Evolutionary conservation across 176 grass and related monocot genomes (phyloP), one percentile per base, ranked within the genome.

Genomic region (Saccharum spontaneum): DNA sequence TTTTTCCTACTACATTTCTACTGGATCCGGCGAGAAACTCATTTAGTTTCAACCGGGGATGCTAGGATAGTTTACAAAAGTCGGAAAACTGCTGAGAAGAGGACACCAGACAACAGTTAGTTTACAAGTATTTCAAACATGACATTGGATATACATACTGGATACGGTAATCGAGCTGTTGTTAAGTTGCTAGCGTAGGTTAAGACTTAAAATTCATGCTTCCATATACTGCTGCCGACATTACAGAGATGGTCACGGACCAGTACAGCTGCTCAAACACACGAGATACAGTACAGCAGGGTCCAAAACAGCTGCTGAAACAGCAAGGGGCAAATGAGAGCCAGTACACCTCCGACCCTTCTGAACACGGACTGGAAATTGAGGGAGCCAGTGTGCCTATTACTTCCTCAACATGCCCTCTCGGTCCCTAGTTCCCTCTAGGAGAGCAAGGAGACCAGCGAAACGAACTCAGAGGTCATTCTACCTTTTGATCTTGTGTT

Each of bases 401-500:
- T 5, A 23, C 46, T 75, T 81, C 85, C 28, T 75, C 11, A 4
- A 24, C 69, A 57, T 30, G 18, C 60, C 59, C 62, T 31, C 30
- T 33, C 16, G 7, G 3, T 78, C 71, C 13, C 12, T 44, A 23
- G 24, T 49, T 76, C 49, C 78, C 18, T 50, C 82, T 91, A 98
- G 4, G 92, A 95, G 52, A 95, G 92, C 84, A 95, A 76, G 46
- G 92, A 98, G 70, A 98, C 95, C 7, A 98, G 78, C 6, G 92
- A 98, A 24, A 98, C 95, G 65, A 98, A 98, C 85, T 98, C 95
- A 0, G 95, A 95, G n/a, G 91, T 93, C 20, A 93, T 80, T 49
- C 92, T 93, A 34, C 95, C 95, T 72, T 95, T 98, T 3, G 89
- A 95, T 71, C 91, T 98, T 30, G 95, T 98, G 75, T 98, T 95